A percentile compares a stretch with the other conserved stretches of the same genome.
Evolutionary conservation across 2,329 filamentous ascomycete species (phyloP).

Genomic region (Ustulina deusta): DNA sequence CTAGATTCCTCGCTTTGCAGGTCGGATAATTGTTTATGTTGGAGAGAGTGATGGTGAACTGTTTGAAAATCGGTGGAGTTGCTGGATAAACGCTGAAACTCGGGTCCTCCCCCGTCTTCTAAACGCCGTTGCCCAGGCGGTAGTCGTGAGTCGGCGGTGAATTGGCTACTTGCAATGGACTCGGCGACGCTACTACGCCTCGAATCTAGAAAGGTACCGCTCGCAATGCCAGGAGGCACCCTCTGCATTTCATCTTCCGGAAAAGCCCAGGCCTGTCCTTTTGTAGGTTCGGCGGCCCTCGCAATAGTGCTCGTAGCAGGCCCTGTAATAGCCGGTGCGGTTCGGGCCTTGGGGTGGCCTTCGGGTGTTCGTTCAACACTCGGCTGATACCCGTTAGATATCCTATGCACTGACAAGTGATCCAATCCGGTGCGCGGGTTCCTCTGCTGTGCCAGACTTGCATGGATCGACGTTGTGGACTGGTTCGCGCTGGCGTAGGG

Average conservation of each 20-base stretch:
- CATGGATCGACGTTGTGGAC: slow-evolving; percentile 80
- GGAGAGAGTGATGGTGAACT: slow-evolving; percentile 79
- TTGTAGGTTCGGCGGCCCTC: slow-evolving; percentile 80
- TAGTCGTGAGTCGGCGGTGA: slow-evolving; percentile 78
- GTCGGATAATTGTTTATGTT: slow-evolving; percentile 77
- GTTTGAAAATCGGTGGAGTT: slow-evolving; percentile 68
- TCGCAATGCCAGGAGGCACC: slow-evolving; percentile 60
- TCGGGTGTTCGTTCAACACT: slow-evolving; percentile 69
- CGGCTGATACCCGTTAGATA: slow-evolving; percentile 74
- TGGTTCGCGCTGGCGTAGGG: slow-evolving; percentile 83
- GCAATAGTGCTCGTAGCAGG: slow-evolving; percentile 73
- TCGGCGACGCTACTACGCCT: slow-evolving; percentile 81
- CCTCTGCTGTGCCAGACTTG: slow-evolving; percentile 74
- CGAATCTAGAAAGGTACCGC: slow-evolving; percentile 69
- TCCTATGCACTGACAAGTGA: slow-evolving; percentile 66
- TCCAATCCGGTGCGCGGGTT: slow-evolving; percentile 68
- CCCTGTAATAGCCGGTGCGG: slow-evolving; percentile 81
- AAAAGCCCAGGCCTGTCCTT: slow-evolving; percentile 87
- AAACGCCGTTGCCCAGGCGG: slow-evolving; percentile 78
- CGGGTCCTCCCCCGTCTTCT: slow-evolving; percentile 67
- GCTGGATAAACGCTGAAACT: slow-evolving; percentile 62
- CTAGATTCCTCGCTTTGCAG: slow-evolving; percentile 71
- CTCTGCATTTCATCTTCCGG: slow-evolving; percentile 76
- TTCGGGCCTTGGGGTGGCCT: slow-evolving; percentile 65
- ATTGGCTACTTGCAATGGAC: slow-evolving; percentile 83